Evolutionary conservation across 768 basidiomycete genomes (phyloP), one percentile per base, ranked within the genome.

Genomic region (Mycena metata): DNA sequence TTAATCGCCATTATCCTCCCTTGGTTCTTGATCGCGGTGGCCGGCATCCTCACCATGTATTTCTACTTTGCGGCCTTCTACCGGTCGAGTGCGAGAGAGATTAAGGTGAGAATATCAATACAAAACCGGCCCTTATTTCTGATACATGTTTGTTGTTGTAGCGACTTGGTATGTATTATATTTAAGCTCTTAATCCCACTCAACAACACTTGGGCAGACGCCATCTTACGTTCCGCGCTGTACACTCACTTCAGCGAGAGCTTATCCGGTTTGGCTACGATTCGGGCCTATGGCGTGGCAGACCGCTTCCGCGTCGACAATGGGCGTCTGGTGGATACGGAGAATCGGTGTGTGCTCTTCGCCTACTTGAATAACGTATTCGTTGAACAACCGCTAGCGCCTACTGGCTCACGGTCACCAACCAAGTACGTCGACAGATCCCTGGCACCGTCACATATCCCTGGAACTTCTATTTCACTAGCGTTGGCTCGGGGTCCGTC

Each of bases 201-300:
- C 46, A 39, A 39, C 24, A 30, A 58, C 45, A 8, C 24, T 7
- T 56, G 50, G 54, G 26, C 69, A 89, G 95, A 97, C 81, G 90
- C 94, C 26, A 85, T 97, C n/a, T 78, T 98, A 33, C 89, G 96
- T 26, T 93, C 93, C 0, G 90, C 91, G 0, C 80, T 98, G 19
- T 98, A 98, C 76, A 91, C 95, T 0, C 95, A 96, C 75, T 98
- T 98, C 79, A 94, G 94, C 3, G 96, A 98, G 81, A 93, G 92
- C 33, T 83, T 98, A 13, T 91, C 91, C 13, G 96, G 96, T 19
- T 79, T 97, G 43, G 86, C 93, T 0, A 96, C 95, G 66, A 96
- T 97, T 57, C 89, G 95, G 33, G 95, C 95, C 0, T 98, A 97
- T 67, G 90, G 91, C 13, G 96, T 94, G 76, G 77, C 85, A 4